Conservation (phyloP, 1,139 yeast genomes). For the Nakaseomyces bracarensis region DNA sequence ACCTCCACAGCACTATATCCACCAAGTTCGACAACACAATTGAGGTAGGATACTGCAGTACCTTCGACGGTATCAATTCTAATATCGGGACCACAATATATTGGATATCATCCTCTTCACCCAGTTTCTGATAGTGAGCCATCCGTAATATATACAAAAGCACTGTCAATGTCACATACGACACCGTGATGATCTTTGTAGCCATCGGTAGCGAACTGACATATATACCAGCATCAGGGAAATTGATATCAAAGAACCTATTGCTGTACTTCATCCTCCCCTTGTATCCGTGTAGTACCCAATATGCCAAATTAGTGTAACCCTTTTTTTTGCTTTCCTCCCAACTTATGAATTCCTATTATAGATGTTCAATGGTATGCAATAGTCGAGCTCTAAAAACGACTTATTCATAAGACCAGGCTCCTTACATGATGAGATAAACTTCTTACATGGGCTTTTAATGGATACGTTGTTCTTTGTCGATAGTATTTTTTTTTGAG, state of each 20-base stretch:
- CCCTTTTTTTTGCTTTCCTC: too few species aligned
- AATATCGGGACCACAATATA: conserved; percentile 39
- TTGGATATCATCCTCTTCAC: conserved; percentile 19
- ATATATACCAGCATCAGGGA: conserved; percentile 19
- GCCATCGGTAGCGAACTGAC: conserved; percentile 35
- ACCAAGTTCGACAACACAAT: conserved; percentile 63
- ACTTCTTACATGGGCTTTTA: too few species aligned
- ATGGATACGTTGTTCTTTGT: too few species aligned
- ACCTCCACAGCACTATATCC: conserved; percentile 49
- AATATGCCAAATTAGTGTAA: too few species aligned
- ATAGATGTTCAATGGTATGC: too few species aligned
- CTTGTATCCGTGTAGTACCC: too few species aligned
- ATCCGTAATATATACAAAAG: conserved; percentile 32
- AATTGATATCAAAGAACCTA: conserved; percentile 18
- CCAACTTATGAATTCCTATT: too few species aligned
- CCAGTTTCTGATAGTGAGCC: conserved; percentile 21
- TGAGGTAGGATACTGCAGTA: conserved; percentile 67
- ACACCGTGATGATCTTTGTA: conserved; percentile 32
- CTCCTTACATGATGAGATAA: too few species aligned
- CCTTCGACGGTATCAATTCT: conserved; percentile 60
- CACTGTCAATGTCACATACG: conserved; percentile 31
- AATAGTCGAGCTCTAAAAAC: too few species aligned
- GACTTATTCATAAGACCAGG: too few species aligned
- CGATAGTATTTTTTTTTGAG: too few species aligned
- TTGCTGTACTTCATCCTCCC: conserved; percentile 18